Base-by-base conservation (phyloP, 192 early-diverging fungal species). In the Backusella westeae region DNA sequence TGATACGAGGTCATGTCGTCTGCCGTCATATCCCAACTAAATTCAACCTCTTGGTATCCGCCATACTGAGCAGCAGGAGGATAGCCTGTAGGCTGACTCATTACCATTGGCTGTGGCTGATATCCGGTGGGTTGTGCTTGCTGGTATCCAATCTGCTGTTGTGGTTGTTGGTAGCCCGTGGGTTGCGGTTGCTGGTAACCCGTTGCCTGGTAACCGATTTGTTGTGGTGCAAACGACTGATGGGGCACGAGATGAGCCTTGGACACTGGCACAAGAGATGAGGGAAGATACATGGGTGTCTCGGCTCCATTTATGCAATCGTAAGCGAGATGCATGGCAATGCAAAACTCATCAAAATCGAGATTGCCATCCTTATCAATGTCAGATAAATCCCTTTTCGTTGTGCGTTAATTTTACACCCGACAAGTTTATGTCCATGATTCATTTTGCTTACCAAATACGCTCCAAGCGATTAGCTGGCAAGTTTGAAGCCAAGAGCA, bases 281-380 rank as follows among this genome's bases (percentile, higher is more conserved):
- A 80, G 42, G 94, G 94, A 29, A 95, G 84, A 14, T 81, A 76
- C 12, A 80, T 73, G 6, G 94, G 94, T 17, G 90, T 79, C 23
- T 87, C 82, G 34, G 80, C 9, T 26, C 85, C 83, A 73, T 88
- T 85, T 56, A 93, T 87, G n/a, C 91, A 77, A 21, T 87, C 89
- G 72, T 93, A 94, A 4, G 92, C 88, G n/a, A 95, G 84, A 79
- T 90, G 92, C 77, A 92, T 87, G 19, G 94, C 93, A 69, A 95
- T 81, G 77, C 91, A 90, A 78, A 94, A 95, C 82, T 95, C 94
- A 75, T 95, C 94, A 79, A 94, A 90, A 79, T 95, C 94, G 69
- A 95, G 87, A 34, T 87, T 86, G 4, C 94, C 93, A 79, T 95
- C 94, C 69, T 90, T 90, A 82, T 95, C 94, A 68, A 95, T 95